Percentiles rank a stretch among this genome's conserved stretches.
Conservation (phyloP, 108 stramenopile species). For the Schizochytrium sp. region DNA sequence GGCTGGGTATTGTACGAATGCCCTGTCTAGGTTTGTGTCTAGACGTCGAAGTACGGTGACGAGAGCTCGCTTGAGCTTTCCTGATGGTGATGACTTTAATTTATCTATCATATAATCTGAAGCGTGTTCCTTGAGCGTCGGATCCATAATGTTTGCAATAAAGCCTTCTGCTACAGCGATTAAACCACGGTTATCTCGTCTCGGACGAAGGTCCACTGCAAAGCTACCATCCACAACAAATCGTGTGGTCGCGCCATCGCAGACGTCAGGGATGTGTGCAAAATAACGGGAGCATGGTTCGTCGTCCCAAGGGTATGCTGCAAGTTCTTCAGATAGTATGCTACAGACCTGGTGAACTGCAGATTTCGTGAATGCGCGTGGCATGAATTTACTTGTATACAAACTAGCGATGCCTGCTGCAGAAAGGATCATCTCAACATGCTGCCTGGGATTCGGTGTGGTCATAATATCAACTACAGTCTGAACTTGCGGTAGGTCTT, state of each 20-base stretch:
- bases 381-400: conserved; percentile 5
- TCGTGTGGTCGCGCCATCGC: not conserved
- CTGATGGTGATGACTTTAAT: not conserved
- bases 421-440: not conserved
- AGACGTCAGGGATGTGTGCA: not conserved
- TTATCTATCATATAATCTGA: conserved; percentile 9
- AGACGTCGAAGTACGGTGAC: not conserved
- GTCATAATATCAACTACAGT: not conserved
- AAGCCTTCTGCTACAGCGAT: not conserved
- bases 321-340: not conserved
- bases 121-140: conserved; percentile 7
- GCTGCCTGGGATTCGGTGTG: not conserved
- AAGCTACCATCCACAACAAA: conserved; percentile 23
- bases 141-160: not conserved
- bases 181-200: conserved; percentile 3
- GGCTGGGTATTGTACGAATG: not conserved
- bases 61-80: conserved; percentile 25
- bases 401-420: not conserved
- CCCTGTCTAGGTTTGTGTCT: not conserved
- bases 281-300: conserved; percentile 7
- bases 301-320: not conserved
- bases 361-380: conserved; percentile 28
- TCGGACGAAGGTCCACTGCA: not conserved
- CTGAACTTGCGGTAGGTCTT: not conserved
- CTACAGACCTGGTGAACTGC: conserved; percentile 33